Evolutionary conservation across 192 early-diverging fungal genomes (phyloP).

Genomic region (Jimgerdemannia flammicorona): DNA sequence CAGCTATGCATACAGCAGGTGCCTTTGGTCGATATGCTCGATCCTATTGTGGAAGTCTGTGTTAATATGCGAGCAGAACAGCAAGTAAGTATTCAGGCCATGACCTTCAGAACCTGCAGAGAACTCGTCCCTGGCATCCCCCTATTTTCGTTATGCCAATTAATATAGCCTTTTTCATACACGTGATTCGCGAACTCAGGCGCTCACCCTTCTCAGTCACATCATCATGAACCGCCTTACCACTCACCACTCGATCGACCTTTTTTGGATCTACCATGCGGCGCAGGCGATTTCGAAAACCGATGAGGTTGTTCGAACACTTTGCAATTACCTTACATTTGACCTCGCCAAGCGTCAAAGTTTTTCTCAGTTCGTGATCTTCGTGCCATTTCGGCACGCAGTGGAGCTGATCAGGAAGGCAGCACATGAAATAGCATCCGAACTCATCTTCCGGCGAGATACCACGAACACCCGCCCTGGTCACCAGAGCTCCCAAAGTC

Average conservation of each 20-base stretch:
- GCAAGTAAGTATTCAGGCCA: not conserved
- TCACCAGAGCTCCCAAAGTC: not conserved
- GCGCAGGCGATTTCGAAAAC: not conserved
- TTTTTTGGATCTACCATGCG: not conserved
- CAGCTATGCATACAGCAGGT: not conserved
- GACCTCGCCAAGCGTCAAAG: not conserved
- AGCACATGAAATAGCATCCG: not conserved
- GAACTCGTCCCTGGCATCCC: no score
- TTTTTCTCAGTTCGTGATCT: not conserved
- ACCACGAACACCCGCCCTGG: not conserved
- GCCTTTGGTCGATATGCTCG: not conserved
- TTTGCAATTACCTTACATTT: not conserved
- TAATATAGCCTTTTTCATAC: not conserved
- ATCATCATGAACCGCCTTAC: not conserved
- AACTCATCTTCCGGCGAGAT: not conserved
- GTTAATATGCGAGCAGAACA: not conserved
- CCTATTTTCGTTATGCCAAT: no score
- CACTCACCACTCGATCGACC: not conserved
- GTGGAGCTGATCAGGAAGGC: not conserved
- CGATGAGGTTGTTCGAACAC: not conserved
- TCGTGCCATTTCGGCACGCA: not conserved
- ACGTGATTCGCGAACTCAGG: not conserved
- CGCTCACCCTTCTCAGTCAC: not conserved
- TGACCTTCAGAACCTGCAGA: no score
- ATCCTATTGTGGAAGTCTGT: not conserved